Conservation (phyloP, 805 yeast species). For the Citeromyces matritensis region DNA sequence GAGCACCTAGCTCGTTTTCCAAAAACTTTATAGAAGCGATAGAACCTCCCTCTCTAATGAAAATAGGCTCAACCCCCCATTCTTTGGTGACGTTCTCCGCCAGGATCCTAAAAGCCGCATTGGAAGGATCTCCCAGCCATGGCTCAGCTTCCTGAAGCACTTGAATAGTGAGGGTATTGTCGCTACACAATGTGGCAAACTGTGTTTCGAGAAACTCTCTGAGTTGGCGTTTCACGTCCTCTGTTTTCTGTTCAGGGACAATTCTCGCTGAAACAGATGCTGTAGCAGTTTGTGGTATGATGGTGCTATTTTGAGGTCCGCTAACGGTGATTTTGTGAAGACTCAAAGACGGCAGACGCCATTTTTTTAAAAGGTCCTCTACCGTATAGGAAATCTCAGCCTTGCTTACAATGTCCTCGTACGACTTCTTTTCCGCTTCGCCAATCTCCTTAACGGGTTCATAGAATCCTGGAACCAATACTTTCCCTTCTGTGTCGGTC, state of each 20-base stretch:
- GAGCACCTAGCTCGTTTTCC: conserved; percentile 71
- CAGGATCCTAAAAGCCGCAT: conserved; percentile 57
- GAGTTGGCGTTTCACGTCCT: conserved; percentile 35
- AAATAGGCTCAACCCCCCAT: conserved; percentile 76
- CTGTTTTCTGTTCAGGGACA: conserved; percentile 77
- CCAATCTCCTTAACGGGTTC: conserved; percentile 47
- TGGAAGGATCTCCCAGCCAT: conserved; percentile 83
- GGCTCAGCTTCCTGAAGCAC: conserved; percentile 85
- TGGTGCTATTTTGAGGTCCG: conserved; percentile 83
- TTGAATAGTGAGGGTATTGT: conserved; percentile 43
- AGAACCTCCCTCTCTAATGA: conserved; percentile 93
- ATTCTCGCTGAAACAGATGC: conserved; percentile 73
- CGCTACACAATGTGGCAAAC: conserved; percentile 37
- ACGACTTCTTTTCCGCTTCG: conserved; percentile 40
- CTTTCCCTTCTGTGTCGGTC: conserved; percentile 37
- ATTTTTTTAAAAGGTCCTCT: conserved; percentile 53
- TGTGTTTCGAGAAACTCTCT: conserved; percentile 25
- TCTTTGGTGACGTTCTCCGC: conserved; percentile 43
- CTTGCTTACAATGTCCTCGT: conserved; percentile 40
- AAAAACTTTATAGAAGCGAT: conserved; percentile 80
- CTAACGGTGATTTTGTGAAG: conserved; percentile 74
- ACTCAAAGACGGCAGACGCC: conserved; percentile 86
- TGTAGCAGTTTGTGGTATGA: conserved; percentile 70
- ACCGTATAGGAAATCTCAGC: conserved; percentile 13
- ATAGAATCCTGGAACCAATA: conserved; percentile 56